Percentiles rank a stretch among this genome's conserved stretches.
These are phyloP conservation scores for Neltuma alba DNA, from an alignment of 306 rosid species.

Conservation along the genomic window DNA sequence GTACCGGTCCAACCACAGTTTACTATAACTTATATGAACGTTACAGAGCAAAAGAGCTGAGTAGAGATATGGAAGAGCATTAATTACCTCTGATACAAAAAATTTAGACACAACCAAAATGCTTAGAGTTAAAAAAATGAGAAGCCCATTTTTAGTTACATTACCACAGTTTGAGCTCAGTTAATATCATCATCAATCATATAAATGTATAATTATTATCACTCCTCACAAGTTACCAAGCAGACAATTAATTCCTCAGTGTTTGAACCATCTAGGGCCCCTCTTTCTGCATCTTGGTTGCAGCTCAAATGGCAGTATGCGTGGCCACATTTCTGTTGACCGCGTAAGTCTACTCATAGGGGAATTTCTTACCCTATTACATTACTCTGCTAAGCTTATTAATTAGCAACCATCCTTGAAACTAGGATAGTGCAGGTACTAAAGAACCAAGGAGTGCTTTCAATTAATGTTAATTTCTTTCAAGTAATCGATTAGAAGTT, in stretches of 20 bases:
- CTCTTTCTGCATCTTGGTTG: conserved; percentile 1
- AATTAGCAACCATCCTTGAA: background rate
- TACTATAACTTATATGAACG: background rate
- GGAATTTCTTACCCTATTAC: background rate
- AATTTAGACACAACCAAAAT: background rate
- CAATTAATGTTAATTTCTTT: conserved; percentile 6
- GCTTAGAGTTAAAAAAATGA: background rate
- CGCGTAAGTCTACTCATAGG: background rate
- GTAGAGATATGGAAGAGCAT: background rate
- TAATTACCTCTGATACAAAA: background rate
- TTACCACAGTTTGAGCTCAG: background rate
- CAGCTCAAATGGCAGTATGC: background rate
- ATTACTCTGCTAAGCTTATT: background rate
- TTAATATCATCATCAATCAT: background rate
- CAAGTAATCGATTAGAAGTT: background rate
- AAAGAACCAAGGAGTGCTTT: background rate
- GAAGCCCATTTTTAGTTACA: background rate
- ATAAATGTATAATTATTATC: background rate
- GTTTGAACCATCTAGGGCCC: background rate
- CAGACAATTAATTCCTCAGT: background rate
- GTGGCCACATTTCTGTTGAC: conserved; percentile 2
- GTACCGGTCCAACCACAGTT: background rate
- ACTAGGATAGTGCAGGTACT: background rate
- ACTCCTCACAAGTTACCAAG: background rate
- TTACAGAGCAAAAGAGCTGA: background rate